phyloP scores from a whole-genome alignment of 2,329 filamentous ascomycete genomes.

The Ophiosphaerella korrae region DNA sequence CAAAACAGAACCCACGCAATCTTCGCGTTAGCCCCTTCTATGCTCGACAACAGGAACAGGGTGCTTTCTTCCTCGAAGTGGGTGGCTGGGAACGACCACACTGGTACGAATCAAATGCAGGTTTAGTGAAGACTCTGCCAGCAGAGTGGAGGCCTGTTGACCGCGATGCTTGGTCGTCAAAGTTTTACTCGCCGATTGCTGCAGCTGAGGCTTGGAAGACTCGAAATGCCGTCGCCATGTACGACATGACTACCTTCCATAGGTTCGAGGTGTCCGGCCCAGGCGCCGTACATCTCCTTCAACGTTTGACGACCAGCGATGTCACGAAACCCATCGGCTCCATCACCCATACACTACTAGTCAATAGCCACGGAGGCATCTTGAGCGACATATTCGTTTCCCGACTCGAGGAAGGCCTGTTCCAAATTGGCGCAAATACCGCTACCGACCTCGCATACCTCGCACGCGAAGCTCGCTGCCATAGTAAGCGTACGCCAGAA shows the following conservation, averaged over 20 bases:
- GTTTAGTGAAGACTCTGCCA: conserved; percentile 59
- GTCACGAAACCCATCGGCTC: conserved; percentile 55
- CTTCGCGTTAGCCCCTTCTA: conserved; percentile 66
- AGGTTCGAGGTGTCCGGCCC: conserved; percentile 64
- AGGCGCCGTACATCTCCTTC: conserved; percentile 60
- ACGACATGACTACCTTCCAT: conserved; percentile 66
- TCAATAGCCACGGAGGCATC: conserved; percentile 60
- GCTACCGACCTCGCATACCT: conserved; percentile 62
- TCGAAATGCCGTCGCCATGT: conserved; percentile 65
- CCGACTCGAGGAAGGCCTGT: conserved; percentile 55
- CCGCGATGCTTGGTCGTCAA: conserved; percentile 64
- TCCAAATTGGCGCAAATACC: conserved; percentile 63
- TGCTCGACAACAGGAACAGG: conserved; percentile 59
- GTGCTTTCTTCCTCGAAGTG: conserved; percentile 63
- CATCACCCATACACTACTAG: conserved; percentile 62
- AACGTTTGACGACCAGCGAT: conserved; percentile 59
- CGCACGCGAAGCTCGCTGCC: conserved; percentile 57
- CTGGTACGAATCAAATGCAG: conserved; percentile 64
- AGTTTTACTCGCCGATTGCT: conserved; percentile 63
- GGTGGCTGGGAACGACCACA: conserved; percentile 68
- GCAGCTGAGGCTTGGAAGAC: conserved; percentile 70
- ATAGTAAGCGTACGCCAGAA: conserved; percentile 49
- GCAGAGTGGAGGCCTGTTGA: conserved; percentile 60
- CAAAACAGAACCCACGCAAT: conserved; percentile 62
- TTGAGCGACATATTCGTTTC: conserved; percentile 64